Conservation (phyloP, 495 filamentous ascomycete genomes). For the Annulohypoxylon nitens region DNA sequence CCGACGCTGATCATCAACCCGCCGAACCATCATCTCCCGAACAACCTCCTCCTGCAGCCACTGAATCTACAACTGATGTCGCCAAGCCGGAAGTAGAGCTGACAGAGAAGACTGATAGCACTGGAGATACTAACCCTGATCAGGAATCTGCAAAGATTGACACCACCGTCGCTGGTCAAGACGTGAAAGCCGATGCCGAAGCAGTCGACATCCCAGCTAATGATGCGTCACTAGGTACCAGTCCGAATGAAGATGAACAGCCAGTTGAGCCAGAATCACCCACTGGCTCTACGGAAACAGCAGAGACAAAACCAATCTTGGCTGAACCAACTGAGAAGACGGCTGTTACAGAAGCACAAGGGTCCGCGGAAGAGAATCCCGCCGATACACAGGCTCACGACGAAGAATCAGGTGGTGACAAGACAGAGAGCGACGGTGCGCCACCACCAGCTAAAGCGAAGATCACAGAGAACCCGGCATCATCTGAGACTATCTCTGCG, state of each 20-base stretch:
- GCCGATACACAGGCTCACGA: neutral
- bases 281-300: neutral
- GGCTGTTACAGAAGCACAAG: neutral
- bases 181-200: neutral
- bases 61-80: neutral
- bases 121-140: neutral
- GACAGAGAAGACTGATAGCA: neutral
- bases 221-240: neutral
- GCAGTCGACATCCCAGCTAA: neutral
- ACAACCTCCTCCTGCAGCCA: neutral
- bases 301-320: neutral
- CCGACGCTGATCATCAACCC: neutral
- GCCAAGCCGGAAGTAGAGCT: neutral
- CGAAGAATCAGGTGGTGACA: neutral
- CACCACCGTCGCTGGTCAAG: neutral
- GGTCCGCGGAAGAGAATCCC: conserved; percentile 1
- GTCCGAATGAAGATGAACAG: neutral
- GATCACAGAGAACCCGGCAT: neutral
- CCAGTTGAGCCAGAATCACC: neutral
- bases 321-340: neutral
- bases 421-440: neutral
- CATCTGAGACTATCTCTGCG: neutral
- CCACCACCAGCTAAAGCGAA: neutral
- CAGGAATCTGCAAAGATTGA: neutral
- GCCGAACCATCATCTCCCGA: neutral